Base-by-base conservation (phyloP, 2,329 filamentous ascomycete genomes). In the Lasiodiplodia citricola region DNA sequence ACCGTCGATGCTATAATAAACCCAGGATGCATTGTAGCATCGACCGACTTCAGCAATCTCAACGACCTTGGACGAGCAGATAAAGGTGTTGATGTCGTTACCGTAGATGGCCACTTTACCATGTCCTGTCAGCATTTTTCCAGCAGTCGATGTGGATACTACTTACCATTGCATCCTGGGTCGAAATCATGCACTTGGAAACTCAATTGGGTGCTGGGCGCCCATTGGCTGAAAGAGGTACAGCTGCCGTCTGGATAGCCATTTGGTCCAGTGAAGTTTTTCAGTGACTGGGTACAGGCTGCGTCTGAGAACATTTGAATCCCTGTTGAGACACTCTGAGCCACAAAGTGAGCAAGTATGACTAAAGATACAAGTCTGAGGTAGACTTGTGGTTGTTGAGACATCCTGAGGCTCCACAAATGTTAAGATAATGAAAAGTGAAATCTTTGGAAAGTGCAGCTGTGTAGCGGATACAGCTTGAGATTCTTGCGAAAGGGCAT, bases 1-100 rank as follows among this genome's bases (percentile, higher is more conserved):
- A 5, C 51, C 65, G 41, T 67, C 65, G 54, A 67, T 67, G 65
- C 65, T 67, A 28, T 67, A 67, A 38, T 67, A 57, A 3, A 41
- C 25, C 65, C 65, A 67, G 7, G 65, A 57, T 8, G 65, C 18
- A 16, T 67, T 58, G 41, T 67, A 67, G 35, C 65, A 67, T 0
- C 21, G 18, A 6, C n/a, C 57, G 18, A 60, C 23, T 14, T 38
- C 11, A 11, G 51, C 65, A 47, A 58, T 38, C 14, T 58, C 31
- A 18, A 67, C 4, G 6, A 44, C 16, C 6, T n/a, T 25, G 31
- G 52, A 38, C 16, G 64, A 67, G 52, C 52, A 67, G 54, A 28
- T 21, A 2, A 13, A 23, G 37, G 35, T 37, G 8, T 8, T 25
- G 5, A 35, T 57, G 7, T 67, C 52, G 50, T 44, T 41, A 5